Evolutionary conservation across 441 rosid species (phyloP).

Genomic region (Biscutella laevigata): DNA sequence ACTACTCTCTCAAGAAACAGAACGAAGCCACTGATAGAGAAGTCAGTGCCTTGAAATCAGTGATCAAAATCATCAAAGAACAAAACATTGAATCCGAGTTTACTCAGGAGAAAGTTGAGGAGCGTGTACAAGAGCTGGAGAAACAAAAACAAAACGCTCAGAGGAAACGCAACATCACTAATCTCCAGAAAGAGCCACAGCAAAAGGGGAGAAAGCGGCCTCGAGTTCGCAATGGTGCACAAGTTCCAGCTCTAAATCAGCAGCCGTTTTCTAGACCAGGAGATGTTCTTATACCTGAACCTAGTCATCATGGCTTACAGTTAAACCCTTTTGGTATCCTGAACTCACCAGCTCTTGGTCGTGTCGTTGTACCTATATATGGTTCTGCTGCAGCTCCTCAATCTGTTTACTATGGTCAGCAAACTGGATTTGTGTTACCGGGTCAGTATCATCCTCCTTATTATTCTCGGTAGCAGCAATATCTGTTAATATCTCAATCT

Average conservation of each 20-base stretch:
- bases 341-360: conserved; percentile 27
- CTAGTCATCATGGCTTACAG: conserved; percentile 21
- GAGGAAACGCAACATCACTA: conserved; percentile 28
- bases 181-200: conserved; percentile 28
- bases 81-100: conserved; percentile 47
- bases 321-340: conserved; percentile 25
- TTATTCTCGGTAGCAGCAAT: conserved; percentile 35
- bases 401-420: conserved; percentile 37
- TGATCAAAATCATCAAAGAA: conserved; percentile 48
- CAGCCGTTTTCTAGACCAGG: conserved; percentile 15
- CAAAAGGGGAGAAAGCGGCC: conserved; percentile 35
- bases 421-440: conserved; percentile 36
- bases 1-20: conserved; percentile 42
- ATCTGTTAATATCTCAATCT: not conserved
- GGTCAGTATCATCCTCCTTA: conserved; percentile 43
- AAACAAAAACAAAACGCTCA: conserved; percentile 42
- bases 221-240: conserved; percentile 27
- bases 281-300: conserved; percentile 11
- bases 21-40: conserved; percentile 53
- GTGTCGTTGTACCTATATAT: conserved; percentile 28
- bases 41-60: conserved; percentile 46
- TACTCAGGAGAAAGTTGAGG: conserved; percentile 30
- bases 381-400: conserved; percentile 35
- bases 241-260: conserved; percentile 30
- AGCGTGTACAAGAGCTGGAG: conserved; percentile 48